phyloP scores from a whole-genome alignment of 129 eudicot genomes.

The Glebionis coronaria region DNA sequence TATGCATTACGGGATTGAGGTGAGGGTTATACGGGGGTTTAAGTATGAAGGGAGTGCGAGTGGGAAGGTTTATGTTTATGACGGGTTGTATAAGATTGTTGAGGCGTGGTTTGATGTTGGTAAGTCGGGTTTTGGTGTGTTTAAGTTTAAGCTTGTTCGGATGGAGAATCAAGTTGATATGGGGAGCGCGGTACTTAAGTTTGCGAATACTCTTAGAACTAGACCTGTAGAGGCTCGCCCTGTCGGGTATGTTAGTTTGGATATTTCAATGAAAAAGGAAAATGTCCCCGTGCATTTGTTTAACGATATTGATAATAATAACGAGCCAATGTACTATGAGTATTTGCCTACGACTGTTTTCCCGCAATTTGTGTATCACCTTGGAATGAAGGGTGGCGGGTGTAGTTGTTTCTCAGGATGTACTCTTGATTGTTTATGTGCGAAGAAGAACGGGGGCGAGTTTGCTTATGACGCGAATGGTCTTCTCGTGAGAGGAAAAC shows the following conservation, averaged over 20 bases:
- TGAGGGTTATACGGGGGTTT: constrained; percentile 74
- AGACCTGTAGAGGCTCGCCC: constrained; percentile 54
- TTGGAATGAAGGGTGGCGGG: constrained; percentile 34
- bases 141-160: constrained; percentile 64
- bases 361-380: constrained; percentile 52
- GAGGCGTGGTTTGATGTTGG: constrained; percentile 70
- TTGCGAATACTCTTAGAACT: constrained; percentile 53
- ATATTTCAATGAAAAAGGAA: constrained; percentile 61
- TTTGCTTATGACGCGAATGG: constrained; percentile 68
- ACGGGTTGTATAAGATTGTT: constrained; percentile 58
- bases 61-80: constrained; percentile 83
- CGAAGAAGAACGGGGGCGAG: constrained; percentile 62
- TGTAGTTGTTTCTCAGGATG: constrained; percentile 65
- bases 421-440: constrained; percentile 49
- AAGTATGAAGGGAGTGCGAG: constrained; percentile 61
- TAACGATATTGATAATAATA: constrained; percentile 61
- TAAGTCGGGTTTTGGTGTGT: constrained; percentile 78
- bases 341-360: constrained; percentile 51
- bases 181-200: constrained; percentile 55
- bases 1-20: constrained; percentile 76
- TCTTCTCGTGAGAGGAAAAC: constrained; percentile 54
- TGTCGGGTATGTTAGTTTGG: constrained; percentile 54
- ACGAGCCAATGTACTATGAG: constrained; percentile 58
- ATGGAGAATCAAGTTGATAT: constrained; percentile 61
- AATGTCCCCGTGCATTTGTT: constrained; percentile 51